phyloP scores from a whole-genome alignment of 1,139 yeast species.

The Kluyveromyces sp. region DNA sequence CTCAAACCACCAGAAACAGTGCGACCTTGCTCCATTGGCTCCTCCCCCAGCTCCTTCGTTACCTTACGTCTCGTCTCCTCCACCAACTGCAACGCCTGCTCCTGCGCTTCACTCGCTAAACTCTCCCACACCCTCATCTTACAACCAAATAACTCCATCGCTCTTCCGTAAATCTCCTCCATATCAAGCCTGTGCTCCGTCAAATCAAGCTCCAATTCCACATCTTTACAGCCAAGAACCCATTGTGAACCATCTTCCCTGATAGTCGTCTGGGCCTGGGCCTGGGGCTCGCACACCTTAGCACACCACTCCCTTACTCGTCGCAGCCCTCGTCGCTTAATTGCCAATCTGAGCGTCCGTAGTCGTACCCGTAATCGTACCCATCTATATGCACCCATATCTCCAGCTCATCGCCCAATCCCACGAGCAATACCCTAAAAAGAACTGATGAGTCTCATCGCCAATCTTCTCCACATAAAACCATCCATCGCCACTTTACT shows the following conservation, averaged over 20 bases:
- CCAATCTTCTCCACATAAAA: background rate
- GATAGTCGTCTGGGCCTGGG: background rate
- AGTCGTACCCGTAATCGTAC: slow-evolving; percentile 2
- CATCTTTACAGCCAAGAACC: background rate
- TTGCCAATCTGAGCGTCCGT: background rate
- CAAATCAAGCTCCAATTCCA: background rate
- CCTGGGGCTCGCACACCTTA: background rate
- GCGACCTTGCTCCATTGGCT: background rate
- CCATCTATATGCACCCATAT: slow-evolving; percentile 2
- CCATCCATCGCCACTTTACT: background rate
- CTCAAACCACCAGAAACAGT: too few relatives aligned
- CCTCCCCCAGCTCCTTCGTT: background rate
- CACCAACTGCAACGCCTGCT: slow-evolving; percentile 7
- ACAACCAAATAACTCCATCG: slow-evolving; percentile 10
- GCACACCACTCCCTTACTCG: background rate
- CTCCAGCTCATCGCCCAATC: background rate
- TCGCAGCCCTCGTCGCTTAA: background rate
- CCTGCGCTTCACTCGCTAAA: slow-evolving; percentile 3
- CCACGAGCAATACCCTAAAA: background rate
- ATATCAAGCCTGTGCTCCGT: background rate
- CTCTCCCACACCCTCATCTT: slow-evolving; percentile 5
- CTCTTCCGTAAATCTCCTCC: slow-evolving; percentile 3
- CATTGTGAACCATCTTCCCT: background rate
- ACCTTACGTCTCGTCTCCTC: slow-evolving; percentile 11
- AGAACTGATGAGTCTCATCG: background rate